These are phyloP conservation scores for Eucalyptus sp. DNA, from an alignment of 345 rosid species.

Conservation along the genomic window DNA sequence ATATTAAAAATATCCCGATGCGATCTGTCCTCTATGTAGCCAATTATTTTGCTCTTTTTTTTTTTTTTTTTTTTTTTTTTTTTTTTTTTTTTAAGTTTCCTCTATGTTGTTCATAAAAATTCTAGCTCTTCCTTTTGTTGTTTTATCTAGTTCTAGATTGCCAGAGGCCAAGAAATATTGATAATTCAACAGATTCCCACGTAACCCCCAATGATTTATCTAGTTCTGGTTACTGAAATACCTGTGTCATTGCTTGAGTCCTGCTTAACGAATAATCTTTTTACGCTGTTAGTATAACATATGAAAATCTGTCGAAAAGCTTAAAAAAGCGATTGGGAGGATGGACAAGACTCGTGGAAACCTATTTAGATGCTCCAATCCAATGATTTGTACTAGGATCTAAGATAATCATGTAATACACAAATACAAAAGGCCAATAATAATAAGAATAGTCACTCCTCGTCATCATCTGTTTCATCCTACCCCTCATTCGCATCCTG, in stretches of 20 bases:
- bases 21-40: too few relatives aligned
- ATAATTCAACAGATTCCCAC: too few relatives aligned
- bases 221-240: not conserved
- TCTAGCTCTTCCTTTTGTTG: too few relatives aligned
- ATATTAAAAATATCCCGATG: too few relatives aligned
- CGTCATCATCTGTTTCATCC: not conserved
- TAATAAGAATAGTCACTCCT: not conserved
- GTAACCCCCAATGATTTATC: too few relatives aligned
- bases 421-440: not conserved
- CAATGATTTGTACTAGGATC: not conserved
- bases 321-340: not conserved
- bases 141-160: too few relatives aligned
- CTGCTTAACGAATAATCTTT: too few relatives aligned
- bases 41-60: too few relatives aligned
- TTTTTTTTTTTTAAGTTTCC: too few relatives aligned
- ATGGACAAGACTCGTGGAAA: not conserved
- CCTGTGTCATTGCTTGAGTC: not conserved
- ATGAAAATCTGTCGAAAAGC: too few relatives aligned
- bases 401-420: not conserved
- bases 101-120: too few relatives aligned
- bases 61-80: fast-evolving
- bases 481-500: not conserved
- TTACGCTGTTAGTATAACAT: not conserved
- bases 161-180: too few relatives aligned
- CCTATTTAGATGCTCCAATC: not conserved